A percentile compares a stretch with the other conserved stretches of the same genome.
Conservation (phyloP, 306 rosid genomes). For the Fagus crenata region DNA sequence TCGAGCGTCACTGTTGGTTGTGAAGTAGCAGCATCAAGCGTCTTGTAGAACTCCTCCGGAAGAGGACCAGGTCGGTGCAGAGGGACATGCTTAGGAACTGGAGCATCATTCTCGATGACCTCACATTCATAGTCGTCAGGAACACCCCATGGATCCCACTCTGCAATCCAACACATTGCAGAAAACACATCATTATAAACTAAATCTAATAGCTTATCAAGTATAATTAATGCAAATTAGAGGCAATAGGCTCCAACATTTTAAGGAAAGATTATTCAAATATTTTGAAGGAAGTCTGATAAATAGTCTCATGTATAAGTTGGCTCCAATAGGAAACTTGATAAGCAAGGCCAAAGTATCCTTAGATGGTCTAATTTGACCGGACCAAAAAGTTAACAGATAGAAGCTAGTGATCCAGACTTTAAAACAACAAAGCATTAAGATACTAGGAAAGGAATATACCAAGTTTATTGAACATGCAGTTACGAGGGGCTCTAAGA, state of each 20-base stretch:
- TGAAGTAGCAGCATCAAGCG: slow-evolving; percentile 46
- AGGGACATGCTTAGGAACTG: slow-evolving; percentile 86
- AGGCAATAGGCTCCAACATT: not conserved
- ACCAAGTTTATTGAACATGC: not conserved
- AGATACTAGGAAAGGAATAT: not conserved
- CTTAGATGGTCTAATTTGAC: not conserved
- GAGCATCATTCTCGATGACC: slow-evolving; percentile 83
- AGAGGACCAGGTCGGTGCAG: slow-evolving; percentile 82
- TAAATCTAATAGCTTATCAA: not conserved
- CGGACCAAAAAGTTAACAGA: not conserved
- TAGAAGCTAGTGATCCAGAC: not conserved
- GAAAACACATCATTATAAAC: slow-evolving; percentile 2
- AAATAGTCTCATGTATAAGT: not conserved
- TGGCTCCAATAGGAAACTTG: not conserved
- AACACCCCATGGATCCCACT: slow-evolving; percentile 93
- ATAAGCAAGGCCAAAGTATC: not conserved
- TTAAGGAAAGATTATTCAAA: not conserved
- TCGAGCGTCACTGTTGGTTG: slow-evolving; percentile 48
- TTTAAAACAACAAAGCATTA: not conserved
- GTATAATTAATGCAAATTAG: slow-evolving; percentile 11
- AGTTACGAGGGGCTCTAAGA: not conserved
- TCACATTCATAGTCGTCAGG: slow-evolving; percentile 84
- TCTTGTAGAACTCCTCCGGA: slow-evolving; percentile 64
- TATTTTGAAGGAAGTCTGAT: not conserved
- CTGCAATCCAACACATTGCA: slow-evolving; percentile 50